These are phyloP conservation scores for Acacia acuminata DNA, from an alignment of 306 rosid species.

Conservation along the genomic window DNA sequence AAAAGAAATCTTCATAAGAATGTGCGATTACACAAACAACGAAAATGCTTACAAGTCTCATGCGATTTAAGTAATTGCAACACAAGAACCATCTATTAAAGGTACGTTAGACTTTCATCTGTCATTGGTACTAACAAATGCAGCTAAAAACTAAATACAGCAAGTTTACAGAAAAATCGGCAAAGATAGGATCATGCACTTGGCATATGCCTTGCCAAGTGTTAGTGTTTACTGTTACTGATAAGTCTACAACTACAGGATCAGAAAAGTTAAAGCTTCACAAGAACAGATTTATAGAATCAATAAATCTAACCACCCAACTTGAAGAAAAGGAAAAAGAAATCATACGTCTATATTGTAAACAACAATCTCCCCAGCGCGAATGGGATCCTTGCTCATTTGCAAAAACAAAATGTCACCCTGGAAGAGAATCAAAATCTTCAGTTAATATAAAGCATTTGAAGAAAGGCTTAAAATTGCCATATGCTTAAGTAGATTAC, in stretches of 20 bases:
- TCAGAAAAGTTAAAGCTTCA: neutral
- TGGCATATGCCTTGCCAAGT: neutral
- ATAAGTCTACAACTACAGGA: neutral
- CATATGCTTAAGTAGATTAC: neutral
- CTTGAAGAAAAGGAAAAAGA: neutral
- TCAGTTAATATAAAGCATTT: constrained; percentile 7
- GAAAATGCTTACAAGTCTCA: neutral
- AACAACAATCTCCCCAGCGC: constrained; percentile 79
- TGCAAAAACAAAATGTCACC: constrained; percentile 76
- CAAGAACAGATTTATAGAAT: neutral
- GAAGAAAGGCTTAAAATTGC: neutral
- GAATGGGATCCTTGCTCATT: constrained; percentile 65
- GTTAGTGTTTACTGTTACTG: constrained; percentile 5
- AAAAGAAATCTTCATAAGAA: no score
- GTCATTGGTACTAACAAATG: neutral
- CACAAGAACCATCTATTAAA: neutral
- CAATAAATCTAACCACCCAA: constrained; percentile 1
- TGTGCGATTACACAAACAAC: no score
- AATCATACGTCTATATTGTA: constrained; percentile 54
- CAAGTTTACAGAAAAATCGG: neutral
- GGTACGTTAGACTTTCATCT: neutral
- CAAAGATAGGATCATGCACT: constrained; percentile 1
- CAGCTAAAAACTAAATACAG: neutral
- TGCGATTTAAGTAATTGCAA: neutral
- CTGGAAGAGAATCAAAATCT: constrained; percentile 35